These are phyloP conservation scores for Cunninghamia lanceolata DNA, from an alignment of 75 land plant species.

Conservation along the genomic window DNA sequence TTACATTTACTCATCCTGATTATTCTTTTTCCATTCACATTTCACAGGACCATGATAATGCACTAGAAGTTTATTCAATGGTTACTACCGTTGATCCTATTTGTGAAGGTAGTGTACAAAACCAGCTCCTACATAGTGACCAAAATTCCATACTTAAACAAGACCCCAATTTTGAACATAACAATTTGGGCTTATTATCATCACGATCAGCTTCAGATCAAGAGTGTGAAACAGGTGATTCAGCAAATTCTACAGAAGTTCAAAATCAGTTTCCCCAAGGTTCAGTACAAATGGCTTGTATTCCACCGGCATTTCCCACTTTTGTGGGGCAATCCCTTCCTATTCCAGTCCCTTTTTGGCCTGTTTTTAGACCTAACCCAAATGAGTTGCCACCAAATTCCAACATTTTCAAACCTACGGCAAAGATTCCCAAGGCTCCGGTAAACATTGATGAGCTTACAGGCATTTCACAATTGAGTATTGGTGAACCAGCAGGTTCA, in stretches of 20 bases:
- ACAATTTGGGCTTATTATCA: not conserved
- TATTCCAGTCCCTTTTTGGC: conserved; percentile 22
- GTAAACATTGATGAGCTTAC: conserved; percentile 22
- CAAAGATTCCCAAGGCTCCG: conserved; percentile 26
- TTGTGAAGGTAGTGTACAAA: not conserved
- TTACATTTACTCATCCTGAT: not conserved
- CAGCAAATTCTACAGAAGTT: conserved; percentile 4
- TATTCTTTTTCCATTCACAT: not conserved
- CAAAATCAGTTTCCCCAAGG: not conserved
- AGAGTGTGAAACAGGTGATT: conserved; percentile 4
- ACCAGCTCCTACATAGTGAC: not conserved
- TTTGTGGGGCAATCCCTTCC: conserved; percentile 18
- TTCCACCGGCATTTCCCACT: conserved; percentile 7
- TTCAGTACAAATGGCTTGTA: not conserved
- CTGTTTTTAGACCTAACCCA: not conserved
- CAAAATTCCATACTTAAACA: not conserved
- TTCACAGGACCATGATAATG: not conserved
- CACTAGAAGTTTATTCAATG: conserved; percentile 3
- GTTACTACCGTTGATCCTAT: conserved; percentile 1
- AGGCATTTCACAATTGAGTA: conserved; percentile 30
- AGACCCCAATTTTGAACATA: not conserved
- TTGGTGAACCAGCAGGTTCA: conserved; percentile 17
- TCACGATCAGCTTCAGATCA: conserved; percentile 5
- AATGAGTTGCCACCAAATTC: conserved; percentile 20
- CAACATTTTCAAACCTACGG: conserved; percentile 32